These are phyloP conservation scores for Ulota crispa DNA, from an alignment of 225 moss, liverwort and hornwort species.

Conservation along the genomic window DNA sequence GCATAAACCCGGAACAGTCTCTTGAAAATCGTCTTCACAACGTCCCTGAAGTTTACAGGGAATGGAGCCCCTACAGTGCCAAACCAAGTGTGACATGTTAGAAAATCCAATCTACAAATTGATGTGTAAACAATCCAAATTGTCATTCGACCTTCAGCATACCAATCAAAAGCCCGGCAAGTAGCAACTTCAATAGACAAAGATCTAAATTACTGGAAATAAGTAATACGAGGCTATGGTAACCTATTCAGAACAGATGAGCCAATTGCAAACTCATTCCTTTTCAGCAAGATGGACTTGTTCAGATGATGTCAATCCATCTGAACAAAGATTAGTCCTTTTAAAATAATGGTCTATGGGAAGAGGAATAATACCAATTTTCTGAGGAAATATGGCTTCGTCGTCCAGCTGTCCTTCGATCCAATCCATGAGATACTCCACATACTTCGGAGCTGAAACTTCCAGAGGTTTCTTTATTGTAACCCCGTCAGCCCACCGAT, in stretches of 20 bases:
- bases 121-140: not conserved
- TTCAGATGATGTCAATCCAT: not conserved
- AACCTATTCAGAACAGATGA: slow-evolving; percentile 7
- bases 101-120: not conserved
- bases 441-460: slow-evolving; percentile 96
- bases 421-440: slow-evolving; percentile 99
- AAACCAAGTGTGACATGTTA: slow-evolving; percentile 4
- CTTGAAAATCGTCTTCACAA: slow-evolving; percentile 97
- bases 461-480: slow-evolving; percentile 97
- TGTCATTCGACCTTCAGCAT: not conserved
- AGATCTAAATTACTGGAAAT: not conserved
- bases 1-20: slow-evolving; percentile 97
- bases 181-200: not conserved
- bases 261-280: not conserved
- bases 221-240: not conserved
- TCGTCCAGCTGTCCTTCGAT: slow-evolving; percentile 98
- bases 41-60: slow-evolving; percentile 90
- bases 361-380: slow-evolving; percentile 62
- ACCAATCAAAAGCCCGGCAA: not conserved
- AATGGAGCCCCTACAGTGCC: slow-evolving; percentile 80
- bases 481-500: slow-evolving; percentile 98
- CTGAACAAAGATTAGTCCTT: not conserved
- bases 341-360: not conserved
- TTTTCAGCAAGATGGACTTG: slow-evolving; percentile 7
- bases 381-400: slow-evolving; percentile 96